Conservation (phyloP, 495 filamentous ascomycete species). For the Penicillium simplicissimum region DNA sequence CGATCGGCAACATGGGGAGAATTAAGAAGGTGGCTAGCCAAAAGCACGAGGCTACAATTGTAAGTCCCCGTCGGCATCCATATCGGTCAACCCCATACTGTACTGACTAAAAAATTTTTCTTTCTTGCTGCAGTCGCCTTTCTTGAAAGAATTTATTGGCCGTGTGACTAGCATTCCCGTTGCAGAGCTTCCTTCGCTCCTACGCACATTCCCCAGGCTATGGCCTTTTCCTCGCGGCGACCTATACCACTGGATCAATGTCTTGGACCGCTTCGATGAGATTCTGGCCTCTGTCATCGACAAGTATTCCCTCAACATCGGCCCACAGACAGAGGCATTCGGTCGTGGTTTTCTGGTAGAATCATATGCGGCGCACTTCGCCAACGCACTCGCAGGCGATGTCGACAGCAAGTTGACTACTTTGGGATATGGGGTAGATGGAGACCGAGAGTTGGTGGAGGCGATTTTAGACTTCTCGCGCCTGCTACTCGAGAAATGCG, state of each 20-base stretch:
- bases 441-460: conserved; percentile 77
- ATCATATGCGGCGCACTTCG: conserved; percentile 46
- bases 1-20: conserved; percentile 73
- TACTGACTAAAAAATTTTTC: conserved; percentile 34
- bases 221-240: conserved; percentile 98
- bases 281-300: conserved; percentile 79
- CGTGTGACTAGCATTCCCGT: conserved; percentile 67
- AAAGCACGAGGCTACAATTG: conserved; percentile 92
- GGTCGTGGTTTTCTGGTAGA: conserved; percentile 60
- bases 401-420: conserved; percentile 55
- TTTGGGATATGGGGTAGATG: conserved; percentile 67
- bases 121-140: conserved; percentile 69
- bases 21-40: conserved; percentile 92
- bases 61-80: conserved; percentile 50
- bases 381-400: conserved; percentile 43
- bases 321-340: conserved; percentile 79
- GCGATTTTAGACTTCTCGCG: conserved; percentile 79
- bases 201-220: conserved; percentile 76
- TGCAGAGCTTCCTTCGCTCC: conserved; percentile 71
- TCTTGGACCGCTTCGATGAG: conserved; percentile 91
- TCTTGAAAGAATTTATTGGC: conserved; percentile 74
- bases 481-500: conserved; percentile 89
- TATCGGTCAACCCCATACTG: conserved; percentile 6
- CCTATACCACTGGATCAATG: conserved; percentile 95
- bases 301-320: conserved; percentile 77